Evolutionary conservation across 163 green algal genomes (phyloP), one percentile per base, ranked within the genome.

Genomic region (Picocystis sp.): DNA sequence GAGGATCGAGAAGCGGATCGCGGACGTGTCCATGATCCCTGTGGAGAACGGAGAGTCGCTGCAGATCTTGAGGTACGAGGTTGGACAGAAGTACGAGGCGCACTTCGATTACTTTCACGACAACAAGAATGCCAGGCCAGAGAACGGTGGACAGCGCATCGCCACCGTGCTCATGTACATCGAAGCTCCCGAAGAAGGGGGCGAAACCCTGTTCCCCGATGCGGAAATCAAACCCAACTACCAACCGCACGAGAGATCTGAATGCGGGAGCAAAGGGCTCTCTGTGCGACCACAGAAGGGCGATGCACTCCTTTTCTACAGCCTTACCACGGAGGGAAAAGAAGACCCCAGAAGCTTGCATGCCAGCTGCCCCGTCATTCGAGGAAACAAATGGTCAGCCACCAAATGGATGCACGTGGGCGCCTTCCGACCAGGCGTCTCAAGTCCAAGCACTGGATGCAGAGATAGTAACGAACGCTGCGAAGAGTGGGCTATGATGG

Each of bases 341-440:
- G 57, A 73, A 42, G 82, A 92, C 58, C 12, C 45, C 0, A 48
- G 50, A 6, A 76, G 52, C 53, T 66, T 83, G 12, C 83, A 93
- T 59, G 77, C 71, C 45, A 76, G 62, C 47, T 93, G 82, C 66
- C 79, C 82, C 13, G 82, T 78, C 0, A 56, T 77, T 10, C 55
- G 55, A 19, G 82, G 82, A 11, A 66, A 81, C 43, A 91, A 89
- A 62, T 93, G 82, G 81, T 73, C 47, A 9, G 74, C 74, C 13
- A 85, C 76, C 22, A 92, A 87, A 63, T 93, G 80, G 81, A 83
- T 92, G 51, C 74, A 85, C 43, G 70, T 78, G 23, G 63, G 67
- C 34, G 2, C 41, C 6, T 73, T 38, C 8, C 29, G 8, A 8
- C 3, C 29, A 3, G 29, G 29, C 3, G 8, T 8, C 29, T 38